Evolutionary conservation across 352 stramenopile genomes (phyloP).

Genomic region (Pythium dissimile): DNA sequence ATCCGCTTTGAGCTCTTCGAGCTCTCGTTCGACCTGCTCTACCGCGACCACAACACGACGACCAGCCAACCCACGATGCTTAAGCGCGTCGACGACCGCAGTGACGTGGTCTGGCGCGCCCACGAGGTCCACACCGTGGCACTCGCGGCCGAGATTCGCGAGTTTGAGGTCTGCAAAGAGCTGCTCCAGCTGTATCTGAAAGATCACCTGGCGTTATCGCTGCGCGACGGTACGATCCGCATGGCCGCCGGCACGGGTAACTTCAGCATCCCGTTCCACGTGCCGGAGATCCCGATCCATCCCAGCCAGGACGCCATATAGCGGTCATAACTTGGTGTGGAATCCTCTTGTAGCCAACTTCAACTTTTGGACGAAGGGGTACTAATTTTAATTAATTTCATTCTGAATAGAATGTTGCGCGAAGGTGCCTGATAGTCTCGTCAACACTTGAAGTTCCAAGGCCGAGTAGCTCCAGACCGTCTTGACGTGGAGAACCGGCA

Average conservation of each 20-base stretch:
- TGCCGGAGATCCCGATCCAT: constrained; percentile 64
- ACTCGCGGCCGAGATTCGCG: constrained; percentile 42
- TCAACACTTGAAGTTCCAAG: neutral
- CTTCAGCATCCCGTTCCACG: constrained; percentile 71
- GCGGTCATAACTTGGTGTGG: no score
- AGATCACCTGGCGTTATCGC: constrained; percentile 63
- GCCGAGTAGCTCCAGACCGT: constrained; percentile 1
- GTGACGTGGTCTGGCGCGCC: constrained; percentile 47
- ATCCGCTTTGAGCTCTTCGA: constrained; percentile 72
- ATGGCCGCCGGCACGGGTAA: constrained; percentile 59
- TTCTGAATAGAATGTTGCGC: constrained; percentile 12
- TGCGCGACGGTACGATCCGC: constrained; percentile 51
- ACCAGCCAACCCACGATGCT: constrained; percentile 31
- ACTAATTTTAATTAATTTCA: neutral
- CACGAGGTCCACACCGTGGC: constrained; percentile 70
- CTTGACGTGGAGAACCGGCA: constrained; percentile 2
- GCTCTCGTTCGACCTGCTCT: constrained; percentile 68
- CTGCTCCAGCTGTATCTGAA: constrained; percentile 64
- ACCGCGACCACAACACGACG: constrained; percentile 23
- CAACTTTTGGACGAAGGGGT: neutral
- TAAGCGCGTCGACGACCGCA: constrained; percentile 45
- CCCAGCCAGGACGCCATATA: neutral
- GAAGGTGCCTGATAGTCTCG: constrained; percentile 4
- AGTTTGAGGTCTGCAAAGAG: constrained; percentile 61
- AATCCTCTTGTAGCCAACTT: neutral